Evolutionary conservation across 768 basidiomycete species (phyloP).

Genomic region (Podaxis pistillaris): DNA sequence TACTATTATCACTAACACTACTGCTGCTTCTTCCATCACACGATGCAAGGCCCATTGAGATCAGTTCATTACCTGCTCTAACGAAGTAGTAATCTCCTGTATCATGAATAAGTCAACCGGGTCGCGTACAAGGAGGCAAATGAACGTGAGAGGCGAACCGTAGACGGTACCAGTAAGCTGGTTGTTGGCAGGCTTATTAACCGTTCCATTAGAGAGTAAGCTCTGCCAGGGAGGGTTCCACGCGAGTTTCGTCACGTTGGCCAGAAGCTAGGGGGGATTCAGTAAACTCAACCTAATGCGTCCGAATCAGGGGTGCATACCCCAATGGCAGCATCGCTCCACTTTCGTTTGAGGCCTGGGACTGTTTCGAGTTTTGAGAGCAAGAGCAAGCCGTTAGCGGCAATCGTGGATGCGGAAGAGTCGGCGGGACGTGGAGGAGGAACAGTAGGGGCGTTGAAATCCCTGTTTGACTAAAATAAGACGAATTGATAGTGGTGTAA

Average conservation of each 20-base stretch:
- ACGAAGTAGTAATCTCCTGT: conserved; percentile 67
- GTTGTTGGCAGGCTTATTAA: conserved; percentile 55
- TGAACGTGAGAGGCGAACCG: conserved; percentile 25
- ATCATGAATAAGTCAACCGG: conserved; percentile 4
- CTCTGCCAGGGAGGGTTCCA: conserved; percentile 65
- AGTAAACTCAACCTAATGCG: background rate
- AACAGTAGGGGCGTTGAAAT: conserved; percentile 64
- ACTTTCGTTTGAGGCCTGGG: conserved; percentile 32
- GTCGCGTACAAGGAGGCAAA: background rate
- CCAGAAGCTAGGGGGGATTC: conserved; percentile 37
- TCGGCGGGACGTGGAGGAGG: conserved; percentile 60
- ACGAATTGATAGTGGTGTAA: conserved; percentile 1
- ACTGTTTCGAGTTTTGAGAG: conserved; percentile 45
- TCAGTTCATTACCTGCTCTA: conserved; percentile 51
- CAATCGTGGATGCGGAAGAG: conserved; percentile 68
- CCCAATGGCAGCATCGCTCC: conserved; percentile 47
- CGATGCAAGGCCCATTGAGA: conserved; percentile 39
- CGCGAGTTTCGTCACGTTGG: conserved; percentile 46
- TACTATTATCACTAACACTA: background rate
- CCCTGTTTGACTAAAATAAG: conserved; percentile 39
- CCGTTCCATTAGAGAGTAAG: conserved; percentile 64
- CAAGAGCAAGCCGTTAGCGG: conserved; percentile 56
- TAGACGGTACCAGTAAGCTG: conserved; percentile 59
- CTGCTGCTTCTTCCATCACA: conserved; percentile 25
- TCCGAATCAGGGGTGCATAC: conserved; percentile 27